Conservation (phyloP, 2,329 filamentous ascomycete species). For the Madurella fahalii region DNA sequence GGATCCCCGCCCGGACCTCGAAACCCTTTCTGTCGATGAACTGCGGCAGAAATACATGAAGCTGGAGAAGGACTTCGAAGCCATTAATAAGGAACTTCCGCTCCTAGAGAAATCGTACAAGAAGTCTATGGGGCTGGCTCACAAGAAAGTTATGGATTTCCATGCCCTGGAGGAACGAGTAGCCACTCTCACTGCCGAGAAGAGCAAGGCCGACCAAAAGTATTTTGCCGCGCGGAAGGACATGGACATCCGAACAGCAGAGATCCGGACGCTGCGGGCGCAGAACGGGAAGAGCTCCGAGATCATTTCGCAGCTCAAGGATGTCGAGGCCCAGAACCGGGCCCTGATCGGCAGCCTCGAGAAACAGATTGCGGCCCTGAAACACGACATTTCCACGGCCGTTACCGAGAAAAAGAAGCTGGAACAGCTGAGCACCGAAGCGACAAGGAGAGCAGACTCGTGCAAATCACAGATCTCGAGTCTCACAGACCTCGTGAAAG, state of each 20-base stretch:
- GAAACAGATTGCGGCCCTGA: slow-evolving; percentile 82
- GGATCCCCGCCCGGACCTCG: slow-evolving; percentile 45
- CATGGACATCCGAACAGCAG: slow-evolving; percentile 77
- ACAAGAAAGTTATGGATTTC: slow-evolving; percentile 81
- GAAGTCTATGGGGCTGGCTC: slow-evolving; percentile 77
- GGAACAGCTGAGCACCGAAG: slow-evolving; percentile 68
- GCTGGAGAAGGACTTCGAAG: slow-evolving; percentile 73
- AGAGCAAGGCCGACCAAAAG: slow-evolving; percentile 95
- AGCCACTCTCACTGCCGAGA: slow-evolving; percentile 72
- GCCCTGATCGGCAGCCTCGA: slow-evolving; percentile 78
- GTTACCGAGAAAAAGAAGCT: slow-evolving; percentile 69
- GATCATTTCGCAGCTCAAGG: slow-evolving; percentile 89
- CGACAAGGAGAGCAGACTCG: slow-evolving; percentile 64
- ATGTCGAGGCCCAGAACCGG: slow-evolving; percentile 74
- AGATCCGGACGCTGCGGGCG: slow-evolving; percentile 71
- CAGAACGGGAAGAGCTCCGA: slow-evolving; percentile 90
- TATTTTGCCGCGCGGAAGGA: slow-evolving; percentile 95
- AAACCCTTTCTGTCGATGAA: slow-evolving; percentile 63
- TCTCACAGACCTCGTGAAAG: slow-evolving; percentile 67
- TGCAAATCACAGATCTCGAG: slow-evolving; percentile 73
- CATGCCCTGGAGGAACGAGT: slow-evolving; percentile 73
- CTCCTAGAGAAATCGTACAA: slow-evolving; percentile 90
- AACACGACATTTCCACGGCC: slow-evolving; percentile 69
- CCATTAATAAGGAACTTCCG: slow-evolving; percentile 82
- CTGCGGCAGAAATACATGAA: slow-evolving; percentile 69